Evolutionary conservation across 164 flowering plant genomes (phyloP).

Genomic region (Sextonia rubra): DNA sequence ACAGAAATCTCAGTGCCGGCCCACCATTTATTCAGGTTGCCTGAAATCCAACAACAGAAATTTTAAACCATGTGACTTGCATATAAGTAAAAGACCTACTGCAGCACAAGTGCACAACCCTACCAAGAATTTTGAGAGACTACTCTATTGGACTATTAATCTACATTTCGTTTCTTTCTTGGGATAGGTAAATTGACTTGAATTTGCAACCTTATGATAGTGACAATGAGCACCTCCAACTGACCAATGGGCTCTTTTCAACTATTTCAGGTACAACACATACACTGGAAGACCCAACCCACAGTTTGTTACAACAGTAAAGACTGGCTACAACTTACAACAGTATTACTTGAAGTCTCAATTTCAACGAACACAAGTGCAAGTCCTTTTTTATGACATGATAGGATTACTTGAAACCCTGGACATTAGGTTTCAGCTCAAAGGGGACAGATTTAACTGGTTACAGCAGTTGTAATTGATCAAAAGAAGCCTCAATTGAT

Average conservation of each 20-base stretch:
- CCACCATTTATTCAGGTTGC: slow-evolving; percentile 19
- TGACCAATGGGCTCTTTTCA: too few relatives aligned
- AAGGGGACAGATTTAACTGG: neutral
- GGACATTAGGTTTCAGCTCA: neutral
- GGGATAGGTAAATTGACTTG: too few relatives aligned
- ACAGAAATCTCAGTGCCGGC: slow-evolving; percentile 33
- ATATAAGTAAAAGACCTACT: neutral
- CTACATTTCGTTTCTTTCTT: neutral
- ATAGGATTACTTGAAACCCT: neutral
- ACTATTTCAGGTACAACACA: neutral
- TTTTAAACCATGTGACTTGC: neutral
- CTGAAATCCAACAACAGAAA: slow-evolving; percentile 21
- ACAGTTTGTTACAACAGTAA: neutral
- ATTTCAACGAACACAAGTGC: neutral
- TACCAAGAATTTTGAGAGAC: neutral
- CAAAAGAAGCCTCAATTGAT: too few relatives aligned
- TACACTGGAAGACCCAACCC: neutral
- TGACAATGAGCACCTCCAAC: too few relatives aligned
- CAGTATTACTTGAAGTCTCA: too few relatives aligned
- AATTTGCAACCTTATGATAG: too few relatives aligned
- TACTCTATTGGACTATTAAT: neutral
- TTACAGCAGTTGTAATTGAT: neutral
- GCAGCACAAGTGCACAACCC: neutral
- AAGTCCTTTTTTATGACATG: neutral
- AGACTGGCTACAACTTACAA: too few relatives aligned